phyloP scores from a whole-genome alignment of 2,329 filamentous ascomycete species.

The Verticillium klebahnii region DNA sequence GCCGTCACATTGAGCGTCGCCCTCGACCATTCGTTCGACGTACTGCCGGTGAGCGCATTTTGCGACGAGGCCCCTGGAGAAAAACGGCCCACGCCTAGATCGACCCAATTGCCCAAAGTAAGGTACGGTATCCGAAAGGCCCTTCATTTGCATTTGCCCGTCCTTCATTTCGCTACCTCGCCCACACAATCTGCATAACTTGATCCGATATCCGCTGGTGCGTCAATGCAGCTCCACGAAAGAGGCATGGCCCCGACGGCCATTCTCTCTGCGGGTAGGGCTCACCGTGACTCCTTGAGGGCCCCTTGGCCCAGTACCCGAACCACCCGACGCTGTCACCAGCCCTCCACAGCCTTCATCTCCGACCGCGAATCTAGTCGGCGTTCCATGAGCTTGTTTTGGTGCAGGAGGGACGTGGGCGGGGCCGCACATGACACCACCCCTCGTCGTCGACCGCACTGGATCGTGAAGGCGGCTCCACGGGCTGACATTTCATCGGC shows the following conservation, averaged over 20 bases:
- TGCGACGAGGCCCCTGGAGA: too few relatives aligned
- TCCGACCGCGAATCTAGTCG: not conserved
- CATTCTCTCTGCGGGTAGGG: not conserved
- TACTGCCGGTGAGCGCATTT: too few relatives aligned
- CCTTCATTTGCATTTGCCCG: not conserved
- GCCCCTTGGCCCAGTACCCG: not conserved
- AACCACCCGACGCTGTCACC: not conserved
- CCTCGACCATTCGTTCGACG: too few relatives aligned
- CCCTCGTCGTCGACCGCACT: not conserved
- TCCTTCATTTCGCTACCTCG: not conserved
- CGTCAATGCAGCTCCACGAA: not conserved
- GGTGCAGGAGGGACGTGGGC: not conserved
- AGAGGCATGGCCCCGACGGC: not conserved
- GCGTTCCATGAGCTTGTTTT: not conserved
- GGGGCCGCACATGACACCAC: not conserved
- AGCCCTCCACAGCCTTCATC: not conserved
- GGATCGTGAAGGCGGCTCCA: not conserved
- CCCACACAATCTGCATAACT: not conserved
- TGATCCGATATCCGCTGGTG: not conserved
- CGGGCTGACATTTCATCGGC: not conserved
- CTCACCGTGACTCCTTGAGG: not conserved
- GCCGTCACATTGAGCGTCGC: too few relatives aligned
- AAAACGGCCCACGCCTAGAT: not conserved
- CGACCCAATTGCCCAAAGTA: not conserved
- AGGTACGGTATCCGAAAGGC: not conserved